These are phyloP conservation scores for Antrodiella citrinella DNA, from an alignment of 768 basidiomycete genomes.

Conservation along the genomic window DNA sequence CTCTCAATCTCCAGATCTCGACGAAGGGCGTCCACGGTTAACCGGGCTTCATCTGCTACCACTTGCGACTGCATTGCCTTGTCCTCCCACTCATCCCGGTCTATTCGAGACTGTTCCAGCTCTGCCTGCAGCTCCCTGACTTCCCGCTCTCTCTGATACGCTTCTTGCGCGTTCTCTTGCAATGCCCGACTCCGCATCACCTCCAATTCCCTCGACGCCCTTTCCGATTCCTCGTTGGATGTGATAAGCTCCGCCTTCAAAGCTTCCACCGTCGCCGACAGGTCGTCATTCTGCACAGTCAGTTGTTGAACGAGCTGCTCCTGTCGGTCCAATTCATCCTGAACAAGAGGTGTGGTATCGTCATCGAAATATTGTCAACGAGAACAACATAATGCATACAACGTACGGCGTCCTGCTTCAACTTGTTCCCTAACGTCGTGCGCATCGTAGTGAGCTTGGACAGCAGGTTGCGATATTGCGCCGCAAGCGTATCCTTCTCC, in stretches of 20 bases:
- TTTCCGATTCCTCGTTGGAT: slow-evolving; percentile 70
- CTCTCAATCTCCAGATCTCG: slow-evolving; percentile 63
- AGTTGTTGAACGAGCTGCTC: slow-evolving; percentile 79
- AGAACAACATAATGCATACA: not conserved
- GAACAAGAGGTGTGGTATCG: slow-evolving; percentile 13
- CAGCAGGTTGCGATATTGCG: slow-evolving; percentile 81
- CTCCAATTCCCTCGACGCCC: slow-evolving; percentile 62
- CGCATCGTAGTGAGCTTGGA: slow-evolving; percentile 91
- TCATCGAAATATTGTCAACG: not conserved
- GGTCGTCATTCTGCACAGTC: slow-evolving; percentile 68
- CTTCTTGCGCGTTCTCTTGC: slow-evolving; percentile 66
- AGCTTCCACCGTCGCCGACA: slow-evolving; percentile 63
- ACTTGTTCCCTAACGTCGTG: slow-evolving; percentile 85
- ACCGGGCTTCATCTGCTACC: slow-evolving; percentile 59
- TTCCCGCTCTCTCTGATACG: slow-evolving; percentile 63
- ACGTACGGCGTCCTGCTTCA: slow-evolving; percentile 93
- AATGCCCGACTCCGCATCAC: slow-evolving; percentile 53
- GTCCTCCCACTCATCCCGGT: slow-evolving; percentile 68
- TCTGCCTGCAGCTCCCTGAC: slow-evolving; percentile 79
- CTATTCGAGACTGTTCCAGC: slow-evolving; percentile 77
- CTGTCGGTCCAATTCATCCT: slow-evolving; percentile 98
- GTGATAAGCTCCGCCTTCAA: slow-evolving; percentile 73
- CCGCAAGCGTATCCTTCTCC: slow-evolving; percentile 82
- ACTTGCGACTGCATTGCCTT: slow-evolving; percentile 60
- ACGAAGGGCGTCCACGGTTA: slow-evolving; percentile 44